phyloP scores from a whole-genome alignment of 768 basidiomycete genomes.

The Serendipita sp. region DNA sequence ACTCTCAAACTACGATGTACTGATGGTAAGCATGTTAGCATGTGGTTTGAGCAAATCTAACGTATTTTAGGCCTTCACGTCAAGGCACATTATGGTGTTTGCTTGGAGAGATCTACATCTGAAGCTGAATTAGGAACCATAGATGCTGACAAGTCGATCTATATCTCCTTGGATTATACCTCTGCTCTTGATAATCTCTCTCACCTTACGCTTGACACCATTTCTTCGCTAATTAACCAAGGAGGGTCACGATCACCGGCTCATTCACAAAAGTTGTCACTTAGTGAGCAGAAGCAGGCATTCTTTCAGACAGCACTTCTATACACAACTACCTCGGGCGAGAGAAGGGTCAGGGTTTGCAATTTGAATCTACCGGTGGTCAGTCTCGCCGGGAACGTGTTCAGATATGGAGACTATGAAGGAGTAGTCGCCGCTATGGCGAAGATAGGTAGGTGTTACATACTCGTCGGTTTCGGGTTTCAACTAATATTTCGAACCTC shows the following conservation, averaged over 20 bases:
- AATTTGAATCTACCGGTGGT: slow-evolving; percentile 77
- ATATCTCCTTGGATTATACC: slow-evolving; percentile 57
- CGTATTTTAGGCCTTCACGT: slow-evolving; percentile 27
- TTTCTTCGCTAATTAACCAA: neutral
- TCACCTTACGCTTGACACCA: slow-evolving; percentile 1
- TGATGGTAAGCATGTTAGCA: slow-evolving; percentile 34
- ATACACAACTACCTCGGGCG: slow-evolving; percentile 63
- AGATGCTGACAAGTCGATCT: slow-evolving; percentile 67
- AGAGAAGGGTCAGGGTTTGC: slow-evolving; percentile 66
- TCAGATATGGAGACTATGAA: slow-evolving; percentile 83
- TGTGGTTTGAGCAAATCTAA: neutral
- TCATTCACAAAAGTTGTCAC: slow-evolving; percentile 16
- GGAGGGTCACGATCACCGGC: neutral
- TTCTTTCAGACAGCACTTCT: slow-evolving; percentile 76
- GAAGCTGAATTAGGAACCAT: slow-evolving; percentile 67
- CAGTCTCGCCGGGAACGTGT: slow-evolving; percentile 77
- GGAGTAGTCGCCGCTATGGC: slow-evolving; percentile 54
- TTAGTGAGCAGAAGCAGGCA: slow-evolving; percentile 57
- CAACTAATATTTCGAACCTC: neutral
- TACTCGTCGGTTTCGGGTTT: neutral
- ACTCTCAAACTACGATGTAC: slow-evolving; percentile 71
- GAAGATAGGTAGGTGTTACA: slow-evolving; percentile 45
- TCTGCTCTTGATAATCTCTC: slow-evolving; percentile 14
- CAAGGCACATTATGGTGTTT: slow-evolving; percentile 53
- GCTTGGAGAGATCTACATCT: slow-evolving; percentile 40